phyloP scores from a whole-genome alignment of 139 green algal species.

The Zygnema circumcarinatum region DNA sequence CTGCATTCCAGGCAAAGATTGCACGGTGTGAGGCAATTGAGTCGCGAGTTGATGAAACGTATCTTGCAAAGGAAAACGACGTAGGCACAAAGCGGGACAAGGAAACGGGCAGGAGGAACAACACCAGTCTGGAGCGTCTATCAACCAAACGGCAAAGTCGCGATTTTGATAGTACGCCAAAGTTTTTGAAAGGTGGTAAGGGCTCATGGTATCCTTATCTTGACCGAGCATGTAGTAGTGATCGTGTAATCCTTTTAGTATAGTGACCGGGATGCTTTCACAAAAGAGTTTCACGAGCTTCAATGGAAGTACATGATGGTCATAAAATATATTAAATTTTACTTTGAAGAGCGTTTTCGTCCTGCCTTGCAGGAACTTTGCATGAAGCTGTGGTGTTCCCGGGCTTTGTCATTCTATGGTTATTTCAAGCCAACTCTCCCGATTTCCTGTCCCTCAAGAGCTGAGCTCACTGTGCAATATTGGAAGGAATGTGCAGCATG shows the following conservation, averaged over 20 bases:
- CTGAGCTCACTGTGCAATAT: too few relatives aligned
- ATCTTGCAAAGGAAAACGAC: not conserved
- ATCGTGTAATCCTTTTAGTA: not conserved
- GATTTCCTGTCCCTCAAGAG: too few relatives aligned
- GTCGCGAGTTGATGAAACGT: not conserved
- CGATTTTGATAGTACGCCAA: constrained; percentile 39
- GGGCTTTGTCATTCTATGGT: too few relatives aligned
- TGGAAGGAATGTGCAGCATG: too few relatives aligned
- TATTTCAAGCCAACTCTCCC: too few relatives aligned
- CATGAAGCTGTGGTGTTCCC: too few relatives aligned
- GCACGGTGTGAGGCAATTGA: not conserved
- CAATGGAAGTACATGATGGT: not conserved
- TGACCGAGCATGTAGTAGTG: not conserved
- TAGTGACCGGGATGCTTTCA: not conserved
- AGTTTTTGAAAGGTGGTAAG: constrained; percentile 47
- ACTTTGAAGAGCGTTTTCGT: too few relatives aligned
- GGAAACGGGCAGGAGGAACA: not conserved
- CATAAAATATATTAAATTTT: not conserved
- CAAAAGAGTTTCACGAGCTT: not conserved
- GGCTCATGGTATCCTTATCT: not conserved
- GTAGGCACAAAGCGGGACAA: not conserved
- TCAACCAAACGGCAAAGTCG: not conserved
- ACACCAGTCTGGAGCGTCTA: not conserved
- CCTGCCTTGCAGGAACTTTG: too few relatives aligned
- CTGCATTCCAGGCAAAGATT: not conserved